phyloP scores from a whole-genome alignment of 306 rosid genomes.

The Cucumis cinereus region DNA sequence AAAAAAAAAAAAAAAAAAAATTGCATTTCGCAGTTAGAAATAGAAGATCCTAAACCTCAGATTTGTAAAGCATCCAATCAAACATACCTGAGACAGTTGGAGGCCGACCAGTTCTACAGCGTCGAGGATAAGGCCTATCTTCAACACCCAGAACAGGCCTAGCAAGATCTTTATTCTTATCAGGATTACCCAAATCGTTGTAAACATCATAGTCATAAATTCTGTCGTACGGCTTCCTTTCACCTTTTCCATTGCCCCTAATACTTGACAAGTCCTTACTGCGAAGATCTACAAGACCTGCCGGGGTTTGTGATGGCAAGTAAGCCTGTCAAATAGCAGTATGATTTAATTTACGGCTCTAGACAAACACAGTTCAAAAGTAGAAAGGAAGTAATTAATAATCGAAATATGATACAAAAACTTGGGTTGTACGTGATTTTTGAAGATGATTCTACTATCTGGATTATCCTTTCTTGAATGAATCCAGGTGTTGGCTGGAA shows the following conservation, averaged over 20 bases:
- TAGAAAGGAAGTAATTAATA: background rate
- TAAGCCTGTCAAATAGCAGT: constrained; percentile 33
- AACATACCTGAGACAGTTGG: constrained; percentile 41
- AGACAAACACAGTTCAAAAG: background rate
- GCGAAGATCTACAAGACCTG: constrained; percentile 71
- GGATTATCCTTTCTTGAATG: constrained; percentile 60
- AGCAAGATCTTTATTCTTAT: constrained; percentile 49
- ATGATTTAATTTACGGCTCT: background rate
- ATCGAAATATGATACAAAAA: background rate
- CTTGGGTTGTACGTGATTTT: constrained; percentile 38
- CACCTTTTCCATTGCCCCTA: constrained; percentile 45
- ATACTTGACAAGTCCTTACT: constrained; percentile 53
- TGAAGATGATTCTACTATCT: constrained; percentile 68
- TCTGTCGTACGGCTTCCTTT: constrained; percentile 61
- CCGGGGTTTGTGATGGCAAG: constrained; percentile 78
- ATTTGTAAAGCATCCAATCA: background rate
- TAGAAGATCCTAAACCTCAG: background rate
- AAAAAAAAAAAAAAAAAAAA: no score
- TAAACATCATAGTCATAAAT: constrained; percentile 72
- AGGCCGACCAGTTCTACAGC: constrained; percentile 81
- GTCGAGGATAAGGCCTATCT: constrained; percentile 80
- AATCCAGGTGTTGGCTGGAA: constrained; percentile 84
- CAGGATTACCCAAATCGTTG: constrained; percentile 89
- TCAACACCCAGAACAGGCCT: constrained; percentile 54
- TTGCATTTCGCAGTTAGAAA: background rate